Conservation (phyloP, 2,329 filamentous ascomycete species). For the Pyricularia sp. region DNA sequence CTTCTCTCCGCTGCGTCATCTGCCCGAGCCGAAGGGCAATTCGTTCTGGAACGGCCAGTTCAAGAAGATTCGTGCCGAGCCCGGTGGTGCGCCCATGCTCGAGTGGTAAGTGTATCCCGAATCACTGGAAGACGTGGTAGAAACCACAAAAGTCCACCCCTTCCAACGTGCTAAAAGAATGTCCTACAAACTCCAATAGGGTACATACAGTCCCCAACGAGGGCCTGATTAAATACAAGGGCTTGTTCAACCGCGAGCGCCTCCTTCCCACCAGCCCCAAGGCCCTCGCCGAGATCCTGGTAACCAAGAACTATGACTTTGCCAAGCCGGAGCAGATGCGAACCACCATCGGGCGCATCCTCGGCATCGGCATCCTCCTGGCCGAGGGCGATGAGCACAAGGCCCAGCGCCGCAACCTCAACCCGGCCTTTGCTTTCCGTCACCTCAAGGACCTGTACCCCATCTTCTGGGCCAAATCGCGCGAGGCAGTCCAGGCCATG, state of each 20-base stretch:
- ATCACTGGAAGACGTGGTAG: background rate
- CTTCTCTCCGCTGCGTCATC: constrained; percentile 34
- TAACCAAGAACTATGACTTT: constrained; percentile 58
- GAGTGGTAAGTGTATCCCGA: constrained; percentile 28
- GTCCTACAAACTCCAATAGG: constrained; percentile 26
- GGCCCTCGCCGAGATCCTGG: constrained; percentile 56
- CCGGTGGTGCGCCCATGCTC: constrained; percentile 30
- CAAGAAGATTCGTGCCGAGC: constrained; percentile 21
- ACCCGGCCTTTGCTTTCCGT: constrained; percentile 74
- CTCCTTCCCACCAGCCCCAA: constrained; percentile 49
- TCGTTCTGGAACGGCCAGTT: constrained; percentile 38
- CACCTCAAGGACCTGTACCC: constrained; percentile 78
- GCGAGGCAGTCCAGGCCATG: constrained; percentile 54
- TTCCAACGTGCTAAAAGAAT: background rate
- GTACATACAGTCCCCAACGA: constrained; percentile 48
- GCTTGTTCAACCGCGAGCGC: constrained; percentile 48
- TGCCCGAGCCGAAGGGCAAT: constrained; percentile 30
- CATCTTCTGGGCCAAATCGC: constrained; percentile 67
- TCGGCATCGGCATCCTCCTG: constrained; percentile 61
- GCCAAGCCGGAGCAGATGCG: constrained; percentile 45
- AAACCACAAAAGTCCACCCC: background rate
- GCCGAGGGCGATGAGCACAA: constrained; percentile 89
- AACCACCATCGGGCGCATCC: constrained; percentile 43
- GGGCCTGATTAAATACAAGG: constrained; percentile 54
- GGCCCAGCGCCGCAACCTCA: constrained; percentile 62